phyloP scores from a whole-genome alignment of 306 rosid genomes.

The Cicer bijugum region DNA sequence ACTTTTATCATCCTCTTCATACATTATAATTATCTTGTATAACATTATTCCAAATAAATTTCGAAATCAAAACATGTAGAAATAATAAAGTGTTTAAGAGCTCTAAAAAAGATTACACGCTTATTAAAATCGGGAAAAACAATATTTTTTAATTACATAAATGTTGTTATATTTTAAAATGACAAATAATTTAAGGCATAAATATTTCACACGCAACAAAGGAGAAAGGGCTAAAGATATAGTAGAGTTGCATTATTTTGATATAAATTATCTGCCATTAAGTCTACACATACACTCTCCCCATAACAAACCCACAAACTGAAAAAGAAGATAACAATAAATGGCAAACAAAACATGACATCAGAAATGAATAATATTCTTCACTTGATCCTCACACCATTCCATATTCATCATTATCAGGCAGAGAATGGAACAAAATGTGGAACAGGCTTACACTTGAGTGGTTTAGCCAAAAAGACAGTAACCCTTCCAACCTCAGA shows the following conservation, averaged over 20 bases:
- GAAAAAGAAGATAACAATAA: not conserved
- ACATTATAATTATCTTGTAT: too few species aligned
- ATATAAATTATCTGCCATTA: constrained; percentile 1
- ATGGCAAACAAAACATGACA: not conserved
- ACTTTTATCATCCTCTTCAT: too few species aligned
- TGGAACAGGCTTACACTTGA: constrained; percentile 44
- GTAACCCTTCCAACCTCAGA: constrained; percentile 40
- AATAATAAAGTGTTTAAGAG: too few species aligned
- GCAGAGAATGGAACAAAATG: constrained; percentile 42
- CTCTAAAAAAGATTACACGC: too few species aligned
- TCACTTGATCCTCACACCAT: not conserved
- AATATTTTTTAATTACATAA: too few species aligned
- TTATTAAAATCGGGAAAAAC: too few species aligned
- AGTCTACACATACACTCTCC: constrained; percentile 17
- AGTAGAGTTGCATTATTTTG: not conserved
- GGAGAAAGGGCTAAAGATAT: not conserved
- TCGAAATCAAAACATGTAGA: too few species aligned
- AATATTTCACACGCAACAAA: too few species aligned
- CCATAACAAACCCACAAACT: not conserved
- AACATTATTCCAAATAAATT: too few species aligned
- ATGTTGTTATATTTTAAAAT: too few species aligned
- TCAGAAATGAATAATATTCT: not conserved
- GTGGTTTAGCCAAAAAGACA: constrained; percentile 46
- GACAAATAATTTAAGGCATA: too few species aligned
- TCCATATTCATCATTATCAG: constrained; percentile 21